Base-by-base conservation (phyloP, 163 green algal genomes). In the Chloroidium sp. region DNA sequence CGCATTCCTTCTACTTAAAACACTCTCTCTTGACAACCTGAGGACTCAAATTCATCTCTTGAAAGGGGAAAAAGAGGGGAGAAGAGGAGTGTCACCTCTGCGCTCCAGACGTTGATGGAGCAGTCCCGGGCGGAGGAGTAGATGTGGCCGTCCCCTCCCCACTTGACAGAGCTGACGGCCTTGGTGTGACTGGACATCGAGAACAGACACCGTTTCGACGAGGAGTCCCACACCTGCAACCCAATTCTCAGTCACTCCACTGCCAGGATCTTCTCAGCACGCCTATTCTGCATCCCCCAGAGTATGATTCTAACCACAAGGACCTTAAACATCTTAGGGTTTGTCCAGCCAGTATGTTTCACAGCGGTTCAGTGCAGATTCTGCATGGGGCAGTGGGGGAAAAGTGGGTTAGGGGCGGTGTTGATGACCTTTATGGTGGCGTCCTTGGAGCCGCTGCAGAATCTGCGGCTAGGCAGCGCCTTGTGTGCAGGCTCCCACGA, bases 401-500 rank as follows among this genome's bases (percentile, higher is more conserved):
- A 12, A 62, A 36, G 2, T 58, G 61, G 60, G 60, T 10, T 12
- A n/a, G 2, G 1, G 76, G 36, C 36, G 0, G 6, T 75, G 62
- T 10, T 10, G 62, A 90, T 93, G 57, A 96, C 88, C 78, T 89
- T 91, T 61, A 98, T 85, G 0, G 90, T 96, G 64, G 83, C 87
- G 88, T 99, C 96, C 69, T 94, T 93, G 57, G 88, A 95, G 12
- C 89, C 93, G 14, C 83, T 95, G 57, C 84, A 92, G 80, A 99
- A 94, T 12, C 92, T 87, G 4, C 87, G 79, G 60, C 82, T 86
- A 36, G 96, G 96, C n/a, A 93, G 85, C 36, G 87, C 88, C 62
- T 93, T 84, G 82, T 99, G 96, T 0, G 93, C 93, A 0, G 96
- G 96, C 90, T 99, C 93, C 96, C 96, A 99, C 2, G 93, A 86